Evolutionary conservation across 139 green algal species (phyloP).

Genomic region (Closterium sp.): DNA sequence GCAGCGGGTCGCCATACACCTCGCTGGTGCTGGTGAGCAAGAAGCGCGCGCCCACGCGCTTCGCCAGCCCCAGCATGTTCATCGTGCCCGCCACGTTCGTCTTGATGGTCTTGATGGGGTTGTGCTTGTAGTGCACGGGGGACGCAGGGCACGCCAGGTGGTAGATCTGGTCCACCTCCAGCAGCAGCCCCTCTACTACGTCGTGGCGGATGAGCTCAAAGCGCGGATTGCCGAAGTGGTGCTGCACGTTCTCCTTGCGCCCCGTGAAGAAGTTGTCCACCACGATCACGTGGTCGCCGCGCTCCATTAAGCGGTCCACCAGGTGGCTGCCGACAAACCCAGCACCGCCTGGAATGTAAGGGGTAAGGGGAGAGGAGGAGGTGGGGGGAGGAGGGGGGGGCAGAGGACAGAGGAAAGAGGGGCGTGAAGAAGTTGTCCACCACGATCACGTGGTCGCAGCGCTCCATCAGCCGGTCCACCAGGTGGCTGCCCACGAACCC

Average conservation of each 20-base stretch:
- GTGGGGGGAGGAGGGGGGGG: too few species aligned
- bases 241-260: slow-evolving; percentile 89
- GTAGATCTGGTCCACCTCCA: slow-evolving; percentile 98
- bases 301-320: slow-evolving; percentile 45
- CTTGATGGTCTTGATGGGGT: slow-evolving; percentile 99
- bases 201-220: slow-evolving; percentile 99
- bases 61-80: slow-evolving; percentile 99
- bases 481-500: slow-evolving; percentile 48
- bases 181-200: slow-evolving; percentile 88
- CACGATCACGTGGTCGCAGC: slow-evolving; percentile 82
- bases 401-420: too few species aligned
- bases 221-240: slow-evolving; percentile 72
- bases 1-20: slow-evolving; percentile 96
- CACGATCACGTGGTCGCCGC: slow-evolving; percentile 82
- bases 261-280: slow-evolving; percentile 99
- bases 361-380: neutral
- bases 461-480: slow-evolving; percentile 49
- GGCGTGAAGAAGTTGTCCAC: slow-evolving; percentile 99
- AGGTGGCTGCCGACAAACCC: slow-evolving; percentile 48
- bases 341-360: slow-evolving; percentile 4
- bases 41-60: slow-evolving; percentile 88
- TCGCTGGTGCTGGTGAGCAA: slow-evolving; percentile 90
- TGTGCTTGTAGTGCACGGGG: slow-evolving; percentile 99
- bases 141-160: slow-evolving; percentile 98
- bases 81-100: slow-evolving; percentile 96